Base-by-base conservation (phyloP, 805 yeast genomes). In the Sugiyamaella marilandica region DNA sequence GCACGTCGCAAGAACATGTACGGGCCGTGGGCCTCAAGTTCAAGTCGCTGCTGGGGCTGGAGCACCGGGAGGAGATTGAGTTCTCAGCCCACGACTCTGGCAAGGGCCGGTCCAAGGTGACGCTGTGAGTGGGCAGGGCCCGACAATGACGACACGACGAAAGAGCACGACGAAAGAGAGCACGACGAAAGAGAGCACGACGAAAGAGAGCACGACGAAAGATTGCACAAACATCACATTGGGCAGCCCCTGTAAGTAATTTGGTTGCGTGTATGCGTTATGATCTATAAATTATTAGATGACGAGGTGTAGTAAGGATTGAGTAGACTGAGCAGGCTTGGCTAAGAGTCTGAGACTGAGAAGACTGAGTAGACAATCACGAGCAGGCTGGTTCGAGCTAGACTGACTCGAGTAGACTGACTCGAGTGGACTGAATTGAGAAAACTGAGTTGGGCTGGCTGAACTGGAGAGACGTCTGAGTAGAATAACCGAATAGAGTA, bases 11-110 rank as follows among this genome's bases (percentile, higher is more conserved):
- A 51, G 84, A 77, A 58, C 65, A 69, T 49, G 73, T 85, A 59
- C 78, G 87, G 67, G 80, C 85, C 60, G 84, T 89, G 62, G 97
- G 97, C 65, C 84, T 82, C 68, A 84, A 84, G 69, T 87, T 92
- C 73, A 92, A 89, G 80, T 83, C 81, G 71, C 88, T 87, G 47
- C 78, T 92, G 68, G 85, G 82, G 70, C 80, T 92, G 65, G 74
- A 78, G 55, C 90, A 82, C 49, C 81, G 76, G 57, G 92, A 86
- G 62, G 80, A 81, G 67, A 76, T 92, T 62, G 97, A 91, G 75
- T 91, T 88, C 74, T 76, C 75, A 67, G 73, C 83, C 55, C 94
- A 85, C 71, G 83, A 80, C 18, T 44, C 57, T 32, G 51, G 78
- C 76, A 58, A 50, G 44, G 45, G 55, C 45, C 49, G 52, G 41